A percentile compares a stretch with the other conserved stretches of the same genome.
These are phyloP conservation scores for Suillus lakei DNA, from an alignment of 768 basidiomycete species.

Conservation along the genomic window DNA sequence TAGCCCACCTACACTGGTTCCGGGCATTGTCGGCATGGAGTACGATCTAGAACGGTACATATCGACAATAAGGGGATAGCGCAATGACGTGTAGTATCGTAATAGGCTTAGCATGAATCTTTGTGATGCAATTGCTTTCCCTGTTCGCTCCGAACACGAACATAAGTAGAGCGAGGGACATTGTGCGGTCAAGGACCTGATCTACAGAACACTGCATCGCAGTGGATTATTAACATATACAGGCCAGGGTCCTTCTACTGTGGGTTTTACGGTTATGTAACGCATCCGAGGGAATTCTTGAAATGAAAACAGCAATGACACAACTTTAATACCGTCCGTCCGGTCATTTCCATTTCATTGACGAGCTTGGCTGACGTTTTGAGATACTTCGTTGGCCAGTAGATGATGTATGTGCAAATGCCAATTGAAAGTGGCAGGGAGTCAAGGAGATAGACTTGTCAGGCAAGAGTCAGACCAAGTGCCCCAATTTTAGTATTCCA, in stretches of 20 bases:
- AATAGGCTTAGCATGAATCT: not conserved
- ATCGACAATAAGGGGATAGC: not conserved
- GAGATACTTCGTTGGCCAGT: constrained; percentile 35
- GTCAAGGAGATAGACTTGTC: constrained; percentile 31
- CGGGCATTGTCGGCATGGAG: not conserved
- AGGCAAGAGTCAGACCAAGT: not conserved
- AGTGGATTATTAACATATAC: not conserved
- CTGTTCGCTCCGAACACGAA: not conserved
- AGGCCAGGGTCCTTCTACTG: not conserved
- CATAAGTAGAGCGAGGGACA: not conserved
- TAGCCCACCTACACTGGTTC: not conserved
- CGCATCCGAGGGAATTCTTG: not conserved
- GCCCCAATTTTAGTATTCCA: not conserved
- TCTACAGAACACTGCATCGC: not conserved
- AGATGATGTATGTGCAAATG: constrained; percentile 25
- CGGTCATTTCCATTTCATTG: constrained; percentile 8
- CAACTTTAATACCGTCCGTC: not conserved
- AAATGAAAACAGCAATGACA: not conserved
- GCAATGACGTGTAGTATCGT: not conserved
- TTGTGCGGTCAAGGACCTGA: not conserved
- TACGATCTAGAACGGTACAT: not conserved
- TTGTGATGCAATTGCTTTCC: not conserved
- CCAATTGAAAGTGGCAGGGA: constrained; percentile 32
- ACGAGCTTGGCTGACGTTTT: not conserved
- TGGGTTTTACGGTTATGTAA: too few species aligned